These are phyloP conservation scores for Euclidium syriacum DNA, from an alignment of 345 rosid species.

Conservation along the genomic window DNA sequence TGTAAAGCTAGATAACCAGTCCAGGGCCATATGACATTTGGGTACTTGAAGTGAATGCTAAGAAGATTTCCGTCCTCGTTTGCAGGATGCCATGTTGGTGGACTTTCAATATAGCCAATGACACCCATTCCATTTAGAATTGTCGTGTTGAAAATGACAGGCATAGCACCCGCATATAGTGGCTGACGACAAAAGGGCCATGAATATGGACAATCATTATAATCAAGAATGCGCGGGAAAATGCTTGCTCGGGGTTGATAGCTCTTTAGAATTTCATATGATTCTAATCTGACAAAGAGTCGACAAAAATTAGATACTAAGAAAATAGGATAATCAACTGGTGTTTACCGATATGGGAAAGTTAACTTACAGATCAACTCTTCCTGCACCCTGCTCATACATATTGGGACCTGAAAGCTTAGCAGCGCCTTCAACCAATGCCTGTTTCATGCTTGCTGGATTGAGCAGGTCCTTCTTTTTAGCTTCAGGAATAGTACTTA, in stretches of 20 bases:
- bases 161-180: slow-evolving; percentile 95
- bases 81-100: slow-evolving; percentile 92
- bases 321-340: neutral
- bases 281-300: slow-evolving; percentile 79
- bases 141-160: slow-evolving; percentile 83
- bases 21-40: slow-evolving; percentile 98
- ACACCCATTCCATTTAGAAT: slow-evolving; percentile 97
- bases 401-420: slow-evolving; percentile 92
- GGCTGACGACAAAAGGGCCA: slow-evolving; percentile 99
- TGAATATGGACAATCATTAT: slow-evolving; percentile 85
- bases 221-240: slow-evolving; percentile 85
- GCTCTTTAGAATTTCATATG: slow-evolving; percentile 86
- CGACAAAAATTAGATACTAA: slow-evolving; percentile 28
- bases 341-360: neutral
- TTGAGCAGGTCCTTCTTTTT: slow-evolving; percentile 64
- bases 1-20: slow-evolving; percentile 92
- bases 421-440: slow-evolving; percentile 97
- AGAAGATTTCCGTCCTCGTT: slow-evolving; percentile 84
- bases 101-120: slow-evolving; percentile 69
- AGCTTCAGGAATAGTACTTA: slow-evolving; percentile 74
- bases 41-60: slow-evolving; percentile 73
- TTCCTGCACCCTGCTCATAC: slow-evolving; percentile 98
- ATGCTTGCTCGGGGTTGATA: slow-evolving; percentile 92
- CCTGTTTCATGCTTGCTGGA: slow-evolving; percentile 99
- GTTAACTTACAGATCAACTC: slow-evolving; percentile 84